phyloP scores from a whole-genome alignment of 768 basidiomycete species.

The Collybiopsis confluens region DNA sequence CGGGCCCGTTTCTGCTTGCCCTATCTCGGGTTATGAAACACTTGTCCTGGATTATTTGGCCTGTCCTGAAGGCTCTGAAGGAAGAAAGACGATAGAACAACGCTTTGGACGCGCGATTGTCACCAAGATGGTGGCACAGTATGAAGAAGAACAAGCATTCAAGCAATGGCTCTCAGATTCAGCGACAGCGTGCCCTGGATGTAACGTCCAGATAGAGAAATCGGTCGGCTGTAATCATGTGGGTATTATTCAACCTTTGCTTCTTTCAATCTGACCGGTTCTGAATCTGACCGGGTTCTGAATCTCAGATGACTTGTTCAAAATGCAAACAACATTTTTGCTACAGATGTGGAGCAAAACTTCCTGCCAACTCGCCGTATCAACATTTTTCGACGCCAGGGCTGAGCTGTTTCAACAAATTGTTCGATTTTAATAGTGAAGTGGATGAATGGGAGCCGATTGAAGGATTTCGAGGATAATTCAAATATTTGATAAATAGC shows the following conservation, averaged over 20 bases:
- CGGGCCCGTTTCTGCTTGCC: conserved; percentile 70
- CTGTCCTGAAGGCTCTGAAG: conserved; percentile 45
- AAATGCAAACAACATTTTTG: conserved; percentile 78
- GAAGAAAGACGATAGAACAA: conserved; percentile 50
- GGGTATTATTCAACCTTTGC: no score
- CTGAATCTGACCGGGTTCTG: no score
- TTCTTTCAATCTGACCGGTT: no score
- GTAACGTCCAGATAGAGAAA: conserved; percentile 71
- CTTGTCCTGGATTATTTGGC: conserved; percentile 66
- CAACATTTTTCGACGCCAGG: conserved; percentile 59
- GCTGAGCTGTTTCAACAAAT: conserved; percentile 52
- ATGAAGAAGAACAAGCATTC: conserved; percentile 74
- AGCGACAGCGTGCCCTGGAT: conserved; percentile 73
- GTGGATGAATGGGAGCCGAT: conserved; percentile 46
- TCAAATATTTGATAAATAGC: neutral
- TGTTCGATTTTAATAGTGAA: conserved; percentile 53
- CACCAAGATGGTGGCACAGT: conserved; percentile 51
- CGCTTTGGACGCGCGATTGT: conserved; percentile 64
- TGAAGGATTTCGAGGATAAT: conserved; percentile 27
- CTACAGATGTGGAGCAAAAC: conserved; percentile 65
- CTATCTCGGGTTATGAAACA: conserved; percentile 60
- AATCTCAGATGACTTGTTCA: conserved; percentile 69
- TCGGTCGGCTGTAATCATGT: conserved; percentile 86
- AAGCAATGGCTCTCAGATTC: conserved; percentile 64
- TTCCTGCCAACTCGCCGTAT: conserved; percentile 54